Percentiles rank a stretch among this genome's conserved stretches.
Conservation (phyloP, 208 protist genomes). For the Leishmania aethiopica region DNA sequence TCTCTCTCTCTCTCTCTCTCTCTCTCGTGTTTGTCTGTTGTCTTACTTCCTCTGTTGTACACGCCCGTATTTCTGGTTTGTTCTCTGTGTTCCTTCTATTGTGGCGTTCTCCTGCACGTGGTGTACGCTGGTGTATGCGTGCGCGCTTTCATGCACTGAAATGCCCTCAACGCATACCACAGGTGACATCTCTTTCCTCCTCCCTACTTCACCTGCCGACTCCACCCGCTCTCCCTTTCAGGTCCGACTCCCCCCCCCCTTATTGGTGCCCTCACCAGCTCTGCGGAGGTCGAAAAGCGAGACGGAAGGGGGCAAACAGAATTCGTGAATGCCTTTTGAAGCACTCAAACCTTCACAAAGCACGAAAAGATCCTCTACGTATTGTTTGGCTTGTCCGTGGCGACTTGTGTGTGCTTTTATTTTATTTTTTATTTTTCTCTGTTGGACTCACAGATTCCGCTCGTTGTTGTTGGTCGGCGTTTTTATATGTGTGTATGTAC, state of each 20-base stretch:
- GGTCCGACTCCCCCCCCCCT: not conserved
- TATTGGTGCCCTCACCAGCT: not conserved
- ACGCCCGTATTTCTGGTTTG: not conserved
- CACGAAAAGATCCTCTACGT: not conserved
- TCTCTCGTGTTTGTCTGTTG: not conserved
- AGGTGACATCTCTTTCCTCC: not conserved
- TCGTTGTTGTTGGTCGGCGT: not conserved
- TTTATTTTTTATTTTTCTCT: not conserved
- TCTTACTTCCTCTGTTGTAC: conserved; percentile 12
- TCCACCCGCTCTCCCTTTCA: not conserved
- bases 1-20: conserved; percentile 13
- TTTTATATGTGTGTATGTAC: not conserved
- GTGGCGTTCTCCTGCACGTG: conserved; percentile 8
- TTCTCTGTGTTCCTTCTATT: conserved; percentile 3
- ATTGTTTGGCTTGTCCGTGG: not conserved
- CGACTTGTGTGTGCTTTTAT: not conserved
- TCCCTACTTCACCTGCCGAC: not conserved
- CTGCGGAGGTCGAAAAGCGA: not conserved
- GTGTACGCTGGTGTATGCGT: not conserved
- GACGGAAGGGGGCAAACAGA: not conserved
- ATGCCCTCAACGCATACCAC: not conserved
- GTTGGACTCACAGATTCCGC: not conserved
- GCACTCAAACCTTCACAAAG: conserved; percentile 7
- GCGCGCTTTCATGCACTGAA: not conserved
- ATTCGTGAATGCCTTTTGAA: not conserved